Evolutionary conservation across 441 rosid species (phyloP).

Genomic region (Gossypium lobatum): DNA sequence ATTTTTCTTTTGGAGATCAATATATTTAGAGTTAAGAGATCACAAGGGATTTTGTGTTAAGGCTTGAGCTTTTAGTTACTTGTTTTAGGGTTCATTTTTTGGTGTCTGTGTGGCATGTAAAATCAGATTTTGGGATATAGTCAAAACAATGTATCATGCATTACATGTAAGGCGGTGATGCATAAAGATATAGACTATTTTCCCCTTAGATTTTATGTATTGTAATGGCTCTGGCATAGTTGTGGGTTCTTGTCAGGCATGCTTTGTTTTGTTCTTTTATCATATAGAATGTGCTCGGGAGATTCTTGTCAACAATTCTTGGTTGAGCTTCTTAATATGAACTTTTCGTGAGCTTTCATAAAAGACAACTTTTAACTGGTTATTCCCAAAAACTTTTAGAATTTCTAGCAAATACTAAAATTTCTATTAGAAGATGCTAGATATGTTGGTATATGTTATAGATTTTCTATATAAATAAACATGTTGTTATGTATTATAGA

Average conservation of each 20-base stretch:
- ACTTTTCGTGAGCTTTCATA: no score
- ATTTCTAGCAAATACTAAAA: no score
- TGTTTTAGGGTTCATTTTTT: slow-evolving; percentile 30
- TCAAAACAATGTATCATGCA: slow-evolving; percentile 48
- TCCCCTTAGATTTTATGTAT: slow-evolving; percentile 25
- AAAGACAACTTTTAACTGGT: no score
- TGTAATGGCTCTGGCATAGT: slow-evolving; percentile 37
- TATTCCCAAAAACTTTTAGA: no score
- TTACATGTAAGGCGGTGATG: slow-evolving; percentile 54
- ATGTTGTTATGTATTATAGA: no score
- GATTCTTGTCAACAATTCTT: no score
- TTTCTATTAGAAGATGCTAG: no score
- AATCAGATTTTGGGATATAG: slow-evolving; percentile 54
- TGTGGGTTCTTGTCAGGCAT: background rate
- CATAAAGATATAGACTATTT: slow-evolving; percentile 36
- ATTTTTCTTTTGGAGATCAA: slow-evolving; percentile 27
- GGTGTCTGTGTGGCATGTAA: slow-evolving; percentile 44
- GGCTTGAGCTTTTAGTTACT: slow-evolving; percentile 55
- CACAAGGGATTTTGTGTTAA: slow-evolving; percentile 54
- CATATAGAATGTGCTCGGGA: no score
- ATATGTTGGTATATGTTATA: no score
- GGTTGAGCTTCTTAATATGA: no score
- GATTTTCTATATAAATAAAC: no score
- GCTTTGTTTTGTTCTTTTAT: background rate
- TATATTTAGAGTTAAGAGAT: slow-evolving; percentile 41